These are phyloP conservation scores for Trichothecium roseum DNA, from an alignment of 2,329 filamentous ascomycete species.

Conservation along the genomic window DNA sequence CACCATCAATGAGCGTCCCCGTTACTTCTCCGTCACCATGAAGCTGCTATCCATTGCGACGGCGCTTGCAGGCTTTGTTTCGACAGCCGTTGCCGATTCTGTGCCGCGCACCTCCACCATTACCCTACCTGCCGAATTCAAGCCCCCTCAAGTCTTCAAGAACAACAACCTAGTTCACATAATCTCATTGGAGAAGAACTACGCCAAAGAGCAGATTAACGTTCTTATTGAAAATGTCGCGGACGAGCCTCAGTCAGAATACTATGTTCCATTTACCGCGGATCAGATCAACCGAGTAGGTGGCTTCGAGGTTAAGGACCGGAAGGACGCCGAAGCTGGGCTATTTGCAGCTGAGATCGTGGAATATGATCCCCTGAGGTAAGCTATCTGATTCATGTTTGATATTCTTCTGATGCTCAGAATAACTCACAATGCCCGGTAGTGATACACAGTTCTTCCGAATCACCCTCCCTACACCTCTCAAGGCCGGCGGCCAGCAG, in stretches of 20 bases:
- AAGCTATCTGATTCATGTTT: slow-evolving; percentile 9
- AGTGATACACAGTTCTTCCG: slow-evolving; percentile 76
- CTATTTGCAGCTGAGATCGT: slow-evolving; percentile 61
- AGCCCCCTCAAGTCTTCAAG: slow-evolving; percentile 83
- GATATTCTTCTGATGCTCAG: too few relatives aligned
- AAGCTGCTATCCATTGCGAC: slow-evolving; percentile 39
- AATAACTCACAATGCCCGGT: slow-evolving; percentile 2
- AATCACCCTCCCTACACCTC: slow-evolving; percentile 65
- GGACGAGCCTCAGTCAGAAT: slow-evolving; percentile 69
- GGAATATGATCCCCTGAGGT: slow-evolving; percentile 52
- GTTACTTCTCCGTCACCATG: slow-evolving; percentile 21
- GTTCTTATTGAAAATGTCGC: slow-evolving; percentile 87
- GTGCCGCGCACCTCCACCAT: slow-evolving; percentile 41
- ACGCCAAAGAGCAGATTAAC: slow-evolving; percentile 82
- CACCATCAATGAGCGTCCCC: slow-evolving; percentile 22
- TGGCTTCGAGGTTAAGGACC: slow-evolving; percentile 84
- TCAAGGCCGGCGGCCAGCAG: slow-evolving; percentile 67
- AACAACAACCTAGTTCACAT: slow-evolving; percentile 86
- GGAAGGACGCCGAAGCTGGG: slow-evolving; percentile 61
- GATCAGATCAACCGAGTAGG: slow-evolving; percentile 68
- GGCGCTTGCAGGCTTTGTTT: slow-evolving; percentile 48
- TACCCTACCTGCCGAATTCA: slow-evolving; percentile 57
- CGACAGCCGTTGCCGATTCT: slow-evolving; percentile 22
- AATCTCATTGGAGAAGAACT: slow-evolving; percentile 88
- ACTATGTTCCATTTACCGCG: slow-evolving; percentile 79